Conservation (phyloP, 148 eudicot genomes). For the Spergularia marina region DNA sequence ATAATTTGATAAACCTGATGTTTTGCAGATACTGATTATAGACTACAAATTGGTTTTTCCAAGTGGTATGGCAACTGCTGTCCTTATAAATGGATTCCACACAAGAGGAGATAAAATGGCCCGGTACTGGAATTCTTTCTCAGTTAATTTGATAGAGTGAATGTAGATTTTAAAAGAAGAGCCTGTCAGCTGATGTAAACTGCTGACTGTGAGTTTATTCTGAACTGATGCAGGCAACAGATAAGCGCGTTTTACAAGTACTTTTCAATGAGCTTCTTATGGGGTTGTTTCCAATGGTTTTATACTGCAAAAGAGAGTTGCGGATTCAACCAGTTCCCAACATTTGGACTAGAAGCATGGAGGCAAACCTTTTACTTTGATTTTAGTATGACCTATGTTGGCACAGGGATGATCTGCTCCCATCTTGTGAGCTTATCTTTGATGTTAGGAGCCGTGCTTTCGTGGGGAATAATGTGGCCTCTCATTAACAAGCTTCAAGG, state of each 20-base stretch:
- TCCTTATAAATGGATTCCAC: slow-evolving; percentile 84
- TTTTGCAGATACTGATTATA: slow-evolving; percentile 59
- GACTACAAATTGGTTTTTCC: slow-evolving; percentile 73
- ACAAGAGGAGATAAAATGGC: slow-evolving; percentile 57
- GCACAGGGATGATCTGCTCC: slow-evolving; percentile 85
- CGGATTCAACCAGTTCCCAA: slow-evolving; percentile 56
- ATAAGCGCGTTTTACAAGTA: slow-evolving; percentile 40
- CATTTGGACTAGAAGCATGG: slow-evolving; percentile 52
- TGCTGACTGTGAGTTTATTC: background rate
- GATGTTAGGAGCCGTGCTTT: slow-evolving; percentile 69
- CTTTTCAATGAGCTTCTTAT: slow-evolving; percentile 69
- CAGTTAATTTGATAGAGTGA: no score
- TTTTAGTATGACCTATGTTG: slow-evolving; percentile 74
- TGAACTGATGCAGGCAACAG: slow-evolving; percentile 43
- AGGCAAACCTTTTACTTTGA: slow-evolving; percentile 62
- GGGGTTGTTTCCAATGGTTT: slow-evolving; percentile 76
- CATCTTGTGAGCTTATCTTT: slow-evolving; percentile 74
- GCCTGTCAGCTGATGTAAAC: background rate
- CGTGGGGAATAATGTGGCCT: slow-evolving; percentile 90
- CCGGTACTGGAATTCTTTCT: slow-evolving; percentile 32
- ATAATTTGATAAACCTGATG: background rate
- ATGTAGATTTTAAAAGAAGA: no score
- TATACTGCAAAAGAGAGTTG: slow-evolving; percentile 40
- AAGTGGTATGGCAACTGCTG: slow-evolving; percentile 87
- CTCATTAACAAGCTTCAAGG: slow-evolving; percentile 51